Evolutionary conservation across 495 filamentous ascomycete species (phyloP), one percentile per base, ranked within the genome.

Genomic region (Penicillium angulare): DNA sequence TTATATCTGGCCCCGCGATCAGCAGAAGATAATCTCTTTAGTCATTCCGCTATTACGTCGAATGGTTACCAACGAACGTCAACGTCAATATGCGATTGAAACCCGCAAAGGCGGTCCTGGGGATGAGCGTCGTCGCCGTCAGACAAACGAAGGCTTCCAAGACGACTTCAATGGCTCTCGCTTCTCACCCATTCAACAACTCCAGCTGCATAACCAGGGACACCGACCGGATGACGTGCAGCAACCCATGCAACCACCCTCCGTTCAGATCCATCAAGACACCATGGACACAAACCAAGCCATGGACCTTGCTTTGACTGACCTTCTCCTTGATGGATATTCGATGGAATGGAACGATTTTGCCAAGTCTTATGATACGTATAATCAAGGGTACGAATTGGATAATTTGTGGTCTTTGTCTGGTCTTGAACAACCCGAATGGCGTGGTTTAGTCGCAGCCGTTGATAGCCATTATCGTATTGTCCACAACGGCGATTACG

Each of bases 61-160:
- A 26, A 84, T 85, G 80, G 80, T 85, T 2, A 85, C 82, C 17
- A 86, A 86, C 54, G 83, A 85, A 55, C 65, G 80, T 13, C 83
- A 86, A 58, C 65, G 83, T 21, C 75, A 75, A 53, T 86, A 86
- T 64, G 82, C 82, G 0, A 69, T 82, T 15, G 78, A 81, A 57
- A 80, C 79, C 5, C 66, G 82, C 16, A 82, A 78, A 53, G 75
- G 74, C n/a, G 68, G 71, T 31, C 66, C 64, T 12, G 5, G 60
- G 1, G 76, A 72, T 17, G 74, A 63, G 18, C 65, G 73, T 43
- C 73, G 68, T 39, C 69, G 70, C 50, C 69, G 68, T 41, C 78
- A 69, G 52, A 70, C 65, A 7, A 68, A 74, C 12, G 74, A 78
- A 3, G 62, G 60, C 17, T 53, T 71, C 32, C 63, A 66, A 32